Evolutionary conservation across 805 yeast genomes (phyloP).

Genomic region (Brettanomyces naardenensis): DNA sequence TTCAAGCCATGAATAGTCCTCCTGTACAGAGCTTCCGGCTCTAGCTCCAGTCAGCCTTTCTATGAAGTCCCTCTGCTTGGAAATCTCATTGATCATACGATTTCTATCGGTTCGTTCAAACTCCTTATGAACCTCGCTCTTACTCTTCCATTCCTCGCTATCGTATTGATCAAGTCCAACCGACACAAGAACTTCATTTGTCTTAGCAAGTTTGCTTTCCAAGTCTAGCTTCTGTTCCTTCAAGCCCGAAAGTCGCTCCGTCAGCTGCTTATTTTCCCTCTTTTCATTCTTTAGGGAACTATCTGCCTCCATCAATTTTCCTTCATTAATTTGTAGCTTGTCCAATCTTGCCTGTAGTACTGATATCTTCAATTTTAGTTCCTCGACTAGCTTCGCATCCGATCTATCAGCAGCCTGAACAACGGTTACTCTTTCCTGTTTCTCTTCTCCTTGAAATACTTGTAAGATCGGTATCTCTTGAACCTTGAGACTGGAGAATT

Average conservation of each 20-base stretch:
- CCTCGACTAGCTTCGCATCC: constrained; percentile 25
- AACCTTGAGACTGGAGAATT: too few species aligned
- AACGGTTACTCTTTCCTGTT: constrained; percentile 16
- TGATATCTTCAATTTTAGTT: constrained; percentile 36
- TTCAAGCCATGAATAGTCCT: constrained; percentile 1
- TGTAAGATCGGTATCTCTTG: not conserved
- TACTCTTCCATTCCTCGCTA: not conserved
- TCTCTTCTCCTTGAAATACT: constrained; percentile 25
- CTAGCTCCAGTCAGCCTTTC: not conserved
- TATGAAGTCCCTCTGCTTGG: constrained; percentile 9
- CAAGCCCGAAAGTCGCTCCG: constrained; percentile 10
- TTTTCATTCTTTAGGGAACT: constrained; percentile 19
- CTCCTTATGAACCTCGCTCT: constrained; percentile 3
- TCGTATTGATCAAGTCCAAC: constrained; percentile 1
- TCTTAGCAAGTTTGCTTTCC: constrained; percentile 20
- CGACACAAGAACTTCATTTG: constrained; percentile 20
- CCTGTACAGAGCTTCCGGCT: not conserved
- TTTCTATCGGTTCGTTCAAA: constrained; percentile 5
- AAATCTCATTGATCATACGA: constrained; percentile 6
- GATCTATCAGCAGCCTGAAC: constrained; percentile 4
- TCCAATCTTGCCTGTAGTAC: constrained; percentile 37
- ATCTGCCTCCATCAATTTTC: constrained; percentile 16
- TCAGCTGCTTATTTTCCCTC: constrained; percentile 15
- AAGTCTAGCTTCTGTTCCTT: constrained; percentile 16
- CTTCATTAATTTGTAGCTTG: constrained; percentile 25